Conservation (phyloP, 108 stramenopile species). For the Stephanodiscus triporus region DNA sequence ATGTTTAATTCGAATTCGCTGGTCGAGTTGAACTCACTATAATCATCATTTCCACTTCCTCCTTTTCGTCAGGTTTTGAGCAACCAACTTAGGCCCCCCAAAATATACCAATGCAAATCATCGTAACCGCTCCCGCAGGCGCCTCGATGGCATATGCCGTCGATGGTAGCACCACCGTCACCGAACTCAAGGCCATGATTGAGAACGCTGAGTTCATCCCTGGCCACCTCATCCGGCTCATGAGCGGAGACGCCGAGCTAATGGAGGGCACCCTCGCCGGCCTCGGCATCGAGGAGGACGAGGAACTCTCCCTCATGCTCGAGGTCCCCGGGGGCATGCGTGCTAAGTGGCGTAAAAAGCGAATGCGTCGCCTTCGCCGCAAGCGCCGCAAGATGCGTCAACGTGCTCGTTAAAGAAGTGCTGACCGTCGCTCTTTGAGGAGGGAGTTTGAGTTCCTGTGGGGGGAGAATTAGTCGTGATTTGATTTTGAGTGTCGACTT, state of each 20-base stretch:
- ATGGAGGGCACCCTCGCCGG: slow-evolving; percentile 78
- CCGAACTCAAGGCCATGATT: slow-evolving; percentile 84
- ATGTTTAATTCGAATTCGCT: neutral
- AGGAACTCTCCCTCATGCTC: slow-evolving; percentile 70
- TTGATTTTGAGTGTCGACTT: neutral
- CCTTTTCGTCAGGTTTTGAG: slow-evolving; percentile 60
- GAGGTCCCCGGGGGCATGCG: slow-evolving; percentile 88
- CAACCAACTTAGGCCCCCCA: slow-evolving; percentile 60
- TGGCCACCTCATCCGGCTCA: slow-evolving; percentile 75
- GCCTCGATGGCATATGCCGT: slow-evolving; percentile 80
- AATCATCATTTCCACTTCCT: neutral
- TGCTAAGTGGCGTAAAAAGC: slow-evolving; percentile 93
- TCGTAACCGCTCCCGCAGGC: slow-evolving; percentile 56
- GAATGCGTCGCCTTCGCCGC: slow-evolving; percentile 91
- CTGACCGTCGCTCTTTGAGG: neutral
- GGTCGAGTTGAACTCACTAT: slow-evolving; percentile 8
- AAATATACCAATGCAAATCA: slow-evolving; percentile 71
- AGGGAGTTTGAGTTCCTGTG: neutral
- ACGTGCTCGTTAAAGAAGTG: slow-evolving; percentile 83
- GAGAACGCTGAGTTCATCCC: slow-evolving; percentile 91
- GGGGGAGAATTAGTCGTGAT: neutral
- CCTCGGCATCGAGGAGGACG: slow-evolving; percentile 85
- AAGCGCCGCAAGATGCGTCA: slow-evolving; percentile 96
- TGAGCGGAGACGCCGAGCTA: slow-evolving; percentile 67
- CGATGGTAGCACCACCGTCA: slow-evolving; percentile 81